Conservation (phyloP, 176 grass and related monocot species). For the Phoenix roebelenii region DNA sequence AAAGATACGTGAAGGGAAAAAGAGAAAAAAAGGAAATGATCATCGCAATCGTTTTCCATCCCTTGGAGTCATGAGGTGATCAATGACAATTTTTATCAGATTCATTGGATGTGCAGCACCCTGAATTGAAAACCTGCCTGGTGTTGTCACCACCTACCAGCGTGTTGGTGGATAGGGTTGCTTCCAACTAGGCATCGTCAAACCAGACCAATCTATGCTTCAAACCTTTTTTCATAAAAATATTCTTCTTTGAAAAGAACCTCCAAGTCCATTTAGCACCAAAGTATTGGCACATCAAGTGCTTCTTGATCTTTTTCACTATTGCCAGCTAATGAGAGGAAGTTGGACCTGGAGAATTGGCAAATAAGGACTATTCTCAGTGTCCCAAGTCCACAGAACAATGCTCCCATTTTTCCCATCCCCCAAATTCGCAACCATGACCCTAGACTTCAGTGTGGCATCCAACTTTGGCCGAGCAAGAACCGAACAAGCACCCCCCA, state of each 20-base stretch:
- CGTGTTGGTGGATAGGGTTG: neutral
- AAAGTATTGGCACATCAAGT: too few species aligned
- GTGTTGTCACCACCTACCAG: neutral
- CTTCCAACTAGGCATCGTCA: neutral
- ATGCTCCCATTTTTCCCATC: neutral
- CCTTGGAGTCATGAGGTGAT: neutral
- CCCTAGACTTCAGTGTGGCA: neutral
- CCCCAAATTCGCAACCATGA: neutral
- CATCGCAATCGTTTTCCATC: neutral
- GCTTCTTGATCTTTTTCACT: too few species aligned
- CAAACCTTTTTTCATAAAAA: too few species aligned
- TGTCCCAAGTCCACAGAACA: too few species aligned
- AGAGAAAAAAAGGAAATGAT: neutral
- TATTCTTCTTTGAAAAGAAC: too few species aligned
- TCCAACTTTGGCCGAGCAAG: neutral
- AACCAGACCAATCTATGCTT: neutral
- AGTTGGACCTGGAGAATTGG: too few species aligned
- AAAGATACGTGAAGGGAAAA: neutral
- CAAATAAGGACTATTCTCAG: too few species aligned
- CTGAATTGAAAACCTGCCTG: neutral
- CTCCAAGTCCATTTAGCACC: too few species aligned
- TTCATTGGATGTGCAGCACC: neutral
- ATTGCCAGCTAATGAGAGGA: too few species aligned
- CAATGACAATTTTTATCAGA: neutral
- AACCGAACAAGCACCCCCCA: neutral